These are phyloP conservation scores for Arthrobotrys pseudoclavata DNA, from an alignment of 2,329 filamentous ascomycete species.

Conservation along the genomic window DNA sequence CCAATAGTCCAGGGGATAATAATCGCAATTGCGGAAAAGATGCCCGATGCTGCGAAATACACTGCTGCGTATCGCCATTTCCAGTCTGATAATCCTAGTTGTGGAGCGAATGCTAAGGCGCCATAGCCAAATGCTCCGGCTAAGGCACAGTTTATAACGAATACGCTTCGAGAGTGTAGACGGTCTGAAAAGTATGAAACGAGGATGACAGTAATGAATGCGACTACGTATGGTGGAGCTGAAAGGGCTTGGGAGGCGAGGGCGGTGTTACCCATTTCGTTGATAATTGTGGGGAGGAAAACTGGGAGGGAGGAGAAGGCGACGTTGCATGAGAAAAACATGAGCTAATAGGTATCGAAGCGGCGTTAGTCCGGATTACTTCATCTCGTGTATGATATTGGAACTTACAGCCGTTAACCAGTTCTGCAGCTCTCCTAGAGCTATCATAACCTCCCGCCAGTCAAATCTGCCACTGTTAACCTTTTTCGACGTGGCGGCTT, in stretches of 20 bases:
- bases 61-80: slow-evolving; percentile 69
- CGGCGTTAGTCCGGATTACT: not conserved
- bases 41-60: slow-evolving; percentile 72
- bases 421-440: slow-evolving; percentile 69
- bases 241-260: slow-evolving; percentile 79
- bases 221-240: slow-evolving; percentile 78
- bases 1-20: slow-evolving; percentile 79
- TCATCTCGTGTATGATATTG: not conserved
- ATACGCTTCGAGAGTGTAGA: slow-evolving; percentile 74
- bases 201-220: slow-evolving; percentile 74
- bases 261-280: slow-evolving; percentile 76
- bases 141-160: slow-evolving; percentile 72
- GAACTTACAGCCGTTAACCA: slow-evolving; percentile 63
- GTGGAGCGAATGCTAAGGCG: slow-evolving; percentile 72
- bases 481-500: slow-evolving; percentile 33
- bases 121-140: slow-evolving; percentile 76
- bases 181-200: slow-evolving; percentile 77
- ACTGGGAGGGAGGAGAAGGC: slow-evolving; percentile 76
- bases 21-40: slow-evolving; percentile 78
- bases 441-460: slow-evolving; percentile 69
- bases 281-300: slow-evolving; percentile 75
- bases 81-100: slow-evolving; percentile 50
- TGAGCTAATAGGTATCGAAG: slow-evolving; percentile 65
- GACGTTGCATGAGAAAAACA: slow-evolving; percentile 75
- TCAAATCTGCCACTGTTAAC: slow-evolving; percentile 65